These are phyloP conservation scores for Delitschia confertaspora DNA, from an alignment of 495 filamentous ascomycete species.

Conservation along the genomic window DNA sequence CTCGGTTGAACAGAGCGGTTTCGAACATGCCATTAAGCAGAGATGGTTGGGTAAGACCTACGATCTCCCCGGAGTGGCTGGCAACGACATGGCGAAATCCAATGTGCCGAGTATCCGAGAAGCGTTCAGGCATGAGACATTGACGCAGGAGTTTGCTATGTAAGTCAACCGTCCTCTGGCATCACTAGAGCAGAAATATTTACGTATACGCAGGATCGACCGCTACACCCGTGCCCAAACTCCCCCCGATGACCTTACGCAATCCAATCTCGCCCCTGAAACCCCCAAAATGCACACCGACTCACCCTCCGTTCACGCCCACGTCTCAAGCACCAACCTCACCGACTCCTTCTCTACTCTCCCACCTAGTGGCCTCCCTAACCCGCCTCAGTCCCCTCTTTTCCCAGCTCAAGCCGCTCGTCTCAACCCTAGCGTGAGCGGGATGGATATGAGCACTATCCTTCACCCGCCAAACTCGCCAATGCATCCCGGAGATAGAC, in stretches of 20 bases:
- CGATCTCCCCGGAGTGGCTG: slow-evolving; percentile 60
- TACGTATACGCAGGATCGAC: slow-evolving; percentile 27
- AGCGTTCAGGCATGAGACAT: slow-evolving; percentile 76
- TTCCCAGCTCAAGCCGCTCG: slow-evolving; percentile 24
- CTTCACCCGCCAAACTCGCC: slow-evolving; percentile 6
- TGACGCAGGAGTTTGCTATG: slow-evolving; percentile 74
- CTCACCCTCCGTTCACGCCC: slow-evolving; percentile 30
- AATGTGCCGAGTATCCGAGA: slow-evolving; percentile 92
- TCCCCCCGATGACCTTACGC: slow-evolving; percentile 9
- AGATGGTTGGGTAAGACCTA: slow-evolving; percentile 79
- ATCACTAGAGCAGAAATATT: not conserved
- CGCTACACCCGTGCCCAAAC: slow-evolving; percentile 27
- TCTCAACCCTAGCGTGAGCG: slow-evolving; percentile 8
- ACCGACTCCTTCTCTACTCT: slow-evolving; percentile 18
- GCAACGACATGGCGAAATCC: slow-evolving; percentile 87
- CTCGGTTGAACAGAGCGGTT: slow-evolving; percentile 88
- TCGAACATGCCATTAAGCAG: slow-evolving; percentile 78
- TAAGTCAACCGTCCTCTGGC: slow-evolving; percentile 31
- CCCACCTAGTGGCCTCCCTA: slow-evolving; percentile 6
- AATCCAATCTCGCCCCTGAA: slow-evolving; percentile 17
- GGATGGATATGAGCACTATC: not conserved
- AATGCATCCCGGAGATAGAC: not conserved
- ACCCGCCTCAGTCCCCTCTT: slow-evolving; percentile 10
- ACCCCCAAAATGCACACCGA: slow-evolving; percentile 18
- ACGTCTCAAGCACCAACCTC: slow-evolving; percentile 21